Evolutionary conservation across 352 stramenopile species (phyloP), one percentile per base, ranked within the genome.

Genomic region (Albugo laibachii): DNA sequence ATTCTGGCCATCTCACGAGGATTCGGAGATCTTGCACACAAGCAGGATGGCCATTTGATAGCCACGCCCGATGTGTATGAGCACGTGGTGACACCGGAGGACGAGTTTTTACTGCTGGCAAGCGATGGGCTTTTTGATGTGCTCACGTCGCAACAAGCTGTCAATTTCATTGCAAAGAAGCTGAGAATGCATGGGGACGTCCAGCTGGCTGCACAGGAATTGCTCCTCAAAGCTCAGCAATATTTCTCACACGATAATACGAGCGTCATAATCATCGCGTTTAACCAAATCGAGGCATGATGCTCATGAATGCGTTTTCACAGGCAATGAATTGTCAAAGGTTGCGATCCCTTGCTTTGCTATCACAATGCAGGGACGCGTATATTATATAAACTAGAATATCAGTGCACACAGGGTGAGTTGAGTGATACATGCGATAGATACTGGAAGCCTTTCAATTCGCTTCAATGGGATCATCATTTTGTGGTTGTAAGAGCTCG

Each of bases 41-140:
- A 93, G 53, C 63, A 79, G 24, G 74, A 83, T 48, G 80, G 80
- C n/a, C 78, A 91, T 47, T 57, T 93, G 48, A 81, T 87, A 34
- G 66, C 71, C 11, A 78, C 70, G n/a, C 81, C 79, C 11, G 79
- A 92, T 48, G 72, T 94, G 19, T 59, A 75, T 35, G 72, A 81
- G 55, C 75, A 76, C 40, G 34, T 62, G 1, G 62, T 92, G 40
- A 45, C 59, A 0, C 41, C 58, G 0, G 69, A 74, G 13, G 83
- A 95, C 49, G 80, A 94, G 54, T 95, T 95, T 49, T 34, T 95
- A 49, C 65, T 95, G 48, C 65, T 94, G 6, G 81, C 80, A n/a
- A 93, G 82, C 48, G 84, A 95, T 49, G 84, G 84, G 5, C 65
- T 95, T 19, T 95, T 92, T 55, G 84, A 95, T 49, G 81, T 94